Conservation (phyloP, 2,329 filamentous ascomycete genomes). For the Achaetomium macrosporum region DNA sequence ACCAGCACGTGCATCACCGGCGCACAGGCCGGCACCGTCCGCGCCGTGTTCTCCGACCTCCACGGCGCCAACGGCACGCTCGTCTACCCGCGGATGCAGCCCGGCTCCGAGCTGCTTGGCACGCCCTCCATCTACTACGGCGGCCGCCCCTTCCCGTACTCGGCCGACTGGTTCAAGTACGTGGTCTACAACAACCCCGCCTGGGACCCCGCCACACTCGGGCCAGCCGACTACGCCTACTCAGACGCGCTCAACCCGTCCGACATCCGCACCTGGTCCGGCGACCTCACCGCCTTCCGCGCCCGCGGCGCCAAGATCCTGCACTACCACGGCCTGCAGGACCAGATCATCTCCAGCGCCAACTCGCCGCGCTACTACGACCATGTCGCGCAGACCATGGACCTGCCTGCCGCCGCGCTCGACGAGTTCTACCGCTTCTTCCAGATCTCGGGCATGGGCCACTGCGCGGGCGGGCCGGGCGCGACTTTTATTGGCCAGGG, state of each 20-base stretch:
- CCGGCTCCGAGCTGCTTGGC: slow-evolving; percentile 38
- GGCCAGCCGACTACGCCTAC: slow-evolving; percentile 31
- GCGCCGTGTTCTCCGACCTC: slow-evolving; percentile 36
- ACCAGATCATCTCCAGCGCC: slow-evolving; percentile 31
- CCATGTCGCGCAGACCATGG: slow-evolving; percentile 40
- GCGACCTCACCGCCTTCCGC: slow-evolving; percentile 33
- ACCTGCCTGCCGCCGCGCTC: slow-evolving; percentile 27
- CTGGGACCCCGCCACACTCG: slow-evolving; percentile 37
- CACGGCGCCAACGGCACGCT: slow-evolving; percentile 38
- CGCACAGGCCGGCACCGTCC: slow-evolving; percentile 37
- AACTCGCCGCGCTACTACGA: slow-evolving; percentile 44
- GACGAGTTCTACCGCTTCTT: slow-evolving; percentile 47
- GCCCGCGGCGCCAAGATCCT: slow-evolving; percentile 40
- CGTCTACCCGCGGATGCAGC: slow-evolving; percentile 46
- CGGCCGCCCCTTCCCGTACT: slow-evolving; percentile 38
- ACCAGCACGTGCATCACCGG: slow-evolving; percentile 34
- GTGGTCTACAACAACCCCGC: slow-evolving; percentile 40
- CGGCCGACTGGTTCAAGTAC: slow-evolving; percentile 43
- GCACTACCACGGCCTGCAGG: slow-evolving; percentile 38
- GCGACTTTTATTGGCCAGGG: slow-evolving; percentile 23
- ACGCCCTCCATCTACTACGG: slow-evolving; percentile 31
- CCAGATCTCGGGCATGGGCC: slow-evolving; percentile 45
- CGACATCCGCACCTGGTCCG: slow-evolving; percentile 27
- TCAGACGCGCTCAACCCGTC: slow-evolving; percentile 21
- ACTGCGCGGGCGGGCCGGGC: slow-evolving; percentile 40